Percentiles rank a stretch among this genome's conserved stretches.
These are phyloP conservation scores for Corymbia citriodora DNA, from an alignment of 441 rosid species.

Conservation along the genomic window DNA sequence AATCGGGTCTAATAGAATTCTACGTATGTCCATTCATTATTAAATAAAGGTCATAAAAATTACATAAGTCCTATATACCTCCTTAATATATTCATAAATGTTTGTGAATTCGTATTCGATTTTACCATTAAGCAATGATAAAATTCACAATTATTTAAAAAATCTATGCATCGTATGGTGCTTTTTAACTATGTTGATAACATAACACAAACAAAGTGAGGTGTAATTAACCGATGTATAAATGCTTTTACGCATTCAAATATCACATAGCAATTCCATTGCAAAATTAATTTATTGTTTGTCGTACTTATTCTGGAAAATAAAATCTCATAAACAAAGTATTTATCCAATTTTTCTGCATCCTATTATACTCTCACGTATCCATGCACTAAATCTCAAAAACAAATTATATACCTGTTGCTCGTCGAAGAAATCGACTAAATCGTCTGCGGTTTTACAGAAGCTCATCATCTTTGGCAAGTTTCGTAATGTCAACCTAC, in stretches of 20 bases:
- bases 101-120: background rate
- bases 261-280: background rate
- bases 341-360: background rate
- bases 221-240: background rate
- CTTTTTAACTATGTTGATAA: too few species aligned
- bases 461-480: background rate
- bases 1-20: too few species aligned
- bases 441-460: rapidly evolving
- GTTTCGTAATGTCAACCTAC: too few species aligned
- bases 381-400: background rate
- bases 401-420: background rate
- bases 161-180: too few species aligned
- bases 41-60: background rate
- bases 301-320: background rate
- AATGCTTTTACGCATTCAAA: too few species aligned
- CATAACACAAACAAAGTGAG: too few species aligned
- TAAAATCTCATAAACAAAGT: background rate
- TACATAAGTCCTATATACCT: background rate
- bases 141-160: too few species aligned
- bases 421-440: rapidly evolving
- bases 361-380: background rate
- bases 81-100: background rate
- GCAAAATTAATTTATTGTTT: too few species aligned
- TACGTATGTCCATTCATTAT: too few species aligned
- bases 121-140: background rate